Evolutionary conservation across 106 monocot species (phyloP).

Genomic region (Ottelia alismoides): DNA sequence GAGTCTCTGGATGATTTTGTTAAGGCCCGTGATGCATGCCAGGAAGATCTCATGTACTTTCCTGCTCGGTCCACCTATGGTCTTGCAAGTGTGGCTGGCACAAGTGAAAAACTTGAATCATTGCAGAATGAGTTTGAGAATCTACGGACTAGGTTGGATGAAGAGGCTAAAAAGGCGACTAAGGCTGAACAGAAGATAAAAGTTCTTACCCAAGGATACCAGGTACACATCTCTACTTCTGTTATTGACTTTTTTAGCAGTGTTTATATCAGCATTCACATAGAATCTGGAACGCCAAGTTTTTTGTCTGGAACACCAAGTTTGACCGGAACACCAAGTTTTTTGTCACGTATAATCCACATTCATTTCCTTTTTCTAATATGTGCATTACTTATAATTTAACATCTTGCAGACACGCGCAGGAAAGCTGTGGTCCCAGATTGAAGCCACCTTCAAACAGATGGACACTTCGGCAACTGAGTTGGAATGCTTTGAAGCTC

Average conservation of each 20-base stretch:
- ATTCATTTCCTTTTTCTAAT: neutral
- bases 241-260: too few relatives aligned
- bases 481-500: conserved; percentile 68
- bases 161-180: conserved; percentile 81
- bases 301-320: too few relatives aligned
- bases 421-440: conserved; percentile 64
- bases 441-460: conserved; percentile 85
- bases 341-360: too few relatives aligned
- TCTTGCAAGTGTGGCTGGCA: conserved; percentile 70
- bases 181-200: conserved; percentile 84
- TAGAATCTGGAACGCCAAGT: too few relatives aligned
- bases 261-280: too few relatives aligned
- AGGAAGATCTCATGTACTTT: conserved; percentile 89
- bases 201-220: conserved; percentile 80
- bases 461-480: conserved; percentile 74
- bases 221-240: too few relatives aligned
- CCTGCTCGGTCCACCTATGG: conserved; percentile 65
- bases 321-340: too few relatives aligned
- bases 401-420: conserved; percentile 44
- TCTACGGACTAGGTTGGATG: conserved; percentile 78
- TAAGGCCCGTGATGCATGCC: conserved; percentile 84
- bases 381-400: conserved; percentile 2
- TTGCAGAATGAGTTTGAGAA: conserved; percentile 83
- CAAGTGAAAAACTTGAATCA: conserved; percentile 65
- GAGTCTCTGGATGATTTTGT: conserved; percentile 92